Evolutionary conservation across 768 basidiomycete species (phyloP).

Genomic region (Tricholoma saponaceum): DNA sequence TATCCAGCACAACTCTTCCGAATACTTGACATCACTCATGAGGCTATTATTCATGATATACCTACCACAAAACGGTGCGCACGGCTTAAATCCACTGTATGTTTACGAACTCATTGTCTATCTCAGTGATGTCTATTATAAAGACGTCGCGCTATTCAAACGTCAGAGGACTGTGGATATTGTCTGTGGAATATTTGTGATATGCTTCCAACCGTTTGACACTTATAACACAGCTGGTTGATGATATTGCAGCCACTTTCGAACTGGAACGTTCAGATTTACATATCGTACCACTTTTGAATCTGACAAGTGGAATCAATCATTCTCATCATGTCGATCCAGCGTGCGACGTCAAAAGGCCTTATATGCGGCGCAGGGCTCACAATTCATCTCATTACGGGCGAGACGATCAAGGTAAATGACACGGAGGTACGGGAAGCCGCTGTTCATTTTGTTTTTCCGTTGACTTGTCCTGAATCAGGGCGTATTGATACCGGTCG

Average conservation of each 20-base stretch:
- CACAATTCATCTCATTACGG: constrained; percentile 50
- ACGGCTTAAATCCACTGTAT: background rate
- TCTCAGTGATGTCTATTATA: constrained; percentile 85
- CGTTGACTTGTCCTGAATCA: constrained; percentile 24
- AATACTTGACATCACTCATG: constrained; percentile 66
- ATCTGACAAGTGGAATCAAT: constrained; percentile 2
- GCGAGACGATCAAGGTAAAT: constrained; percentile 44
- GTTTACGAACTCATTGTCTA: background rate
- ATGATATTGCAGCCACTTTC: constrained; percentile 86
- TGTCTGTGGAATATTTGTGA: constrained; percentile 9
- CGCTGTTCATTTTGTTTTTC: background rate
- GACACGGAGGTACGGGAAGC: constrained; percentile 51
- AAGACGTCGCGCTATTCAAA: constrained; percentile 74
- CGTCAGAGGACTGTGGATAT: constrained; percentile 74
- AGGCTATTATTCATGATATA: constrained; percentile 49
- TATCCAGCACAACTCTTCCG: constrained; percentile 62
- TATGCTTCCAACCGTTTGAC: background rate
- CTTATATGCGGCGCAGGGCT: constrained; percentile 72
- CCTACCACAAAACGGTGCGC: constrained; percentile 62
- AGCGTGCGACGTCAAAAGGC: constrained; percentile 91
- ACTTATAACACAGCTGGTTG: constrained; percentile 60
- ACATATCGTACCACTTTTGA: constrained; percentile 55
- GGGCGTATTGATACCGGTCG: constrained; percentile 75
- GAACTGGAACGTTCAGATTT: constrained; percentile 69
- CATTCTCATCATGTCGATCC: background rate